A percentile compares a stretch with the other conserved stretches of the same genome.
Evolutionary conservation across 768 basidiomycete species (phyloP).

Genomic region (Collybia mongolica): DNA sequence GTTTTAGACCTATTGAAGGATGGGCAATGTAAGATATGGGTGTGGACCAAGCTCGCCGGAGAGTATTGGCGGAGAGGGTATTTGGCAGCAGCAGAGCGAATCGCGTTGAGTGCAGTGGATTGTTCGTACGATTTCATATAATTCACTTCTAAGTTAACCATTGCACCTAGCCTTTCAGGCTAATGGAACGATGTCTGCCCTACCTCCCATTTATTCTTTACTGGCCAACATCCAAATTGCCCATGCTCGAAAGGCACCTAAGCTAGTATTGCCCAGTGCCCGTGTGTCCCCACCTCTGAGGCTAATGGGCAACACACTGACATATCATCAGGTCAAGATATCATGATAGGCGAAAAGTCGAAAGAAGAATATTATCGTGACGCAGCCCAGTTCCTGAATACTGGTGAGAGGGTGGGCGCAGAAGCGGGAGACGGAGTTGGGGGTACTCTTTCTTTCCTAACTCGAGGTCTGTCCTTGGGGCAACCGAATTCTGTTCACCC

Average conservation of each 20-base stretch:
- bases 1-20: constrained; percentile 72
- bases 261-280: constrained; percentile 67
- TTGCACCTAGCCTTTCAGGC: constrained; percentile 45
- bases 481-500: neutral
- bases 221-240: constrained; percentile 85
- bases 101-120: constrained; percentile 64
- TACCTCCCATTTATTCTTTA: constrained; percentile 76
- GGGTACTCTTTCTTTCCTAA: constrained; percentile 59
- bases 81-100: constrained; percentile 73
- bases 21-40: constrained; percentile 66
- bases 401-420: constrained; percentile 49
- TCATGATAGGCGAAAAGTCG: constrained; percentile 52
- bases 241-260: constrained; percentile 81
- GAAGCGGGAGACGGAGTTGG: constrained; percentile 60
- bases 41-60: constrained; percentile 82
- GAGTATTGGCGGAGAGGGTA: constrained; percentile 87
- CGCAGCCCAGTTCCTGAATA: constrained; percentile 68
- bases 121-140: constrained; percentile 33
- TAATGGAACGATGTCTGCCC: constrained; percentile 45
- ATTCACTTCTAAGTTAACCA: constrained; percentile 13
- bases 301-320: constrained; percentile 2
- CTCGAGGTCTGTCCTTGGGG: constrained; percentile 49
- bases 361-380: constrained; percentile 71
- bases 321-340: constrained; percentile 55
- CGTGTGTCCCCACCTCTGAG: constrained; percentile 46